phyloP scores from a whole-genome alignment of 2,329 filamentous ascomycete genomes.

The Colletotrichum godetiae region DNA sequence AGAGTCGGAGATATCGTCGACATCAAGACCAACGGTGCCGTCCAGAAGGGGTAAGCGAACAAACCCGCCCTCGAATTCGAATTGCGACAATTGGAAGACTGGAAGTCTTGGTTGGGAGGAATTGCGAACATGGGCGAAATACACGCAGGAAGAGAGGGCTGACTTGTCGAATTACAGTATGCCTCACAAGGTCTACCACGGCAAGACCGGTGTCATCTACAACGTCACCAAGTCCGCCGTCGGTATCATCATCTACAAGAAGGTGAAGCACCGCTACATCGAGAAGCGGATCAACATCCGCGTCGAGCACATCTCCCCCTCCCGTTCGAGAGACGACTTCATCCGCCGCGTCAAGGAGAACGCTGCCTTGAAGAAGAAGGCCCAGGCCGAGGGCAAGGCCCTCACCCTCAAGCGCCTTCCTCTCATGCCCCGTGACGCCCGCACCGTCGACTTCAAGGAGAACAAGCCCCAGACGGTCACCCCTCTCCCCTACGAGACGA shows the following conservation, averaged over 20 bases:
- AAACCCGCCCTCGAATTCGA: constrained; percentile 30
- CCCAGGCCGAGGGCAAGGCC: constrained; percentile 88
- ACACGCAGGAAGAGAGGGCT: constrained; percentile 36
- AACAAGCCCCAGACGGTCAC: constrained; percentile 91
- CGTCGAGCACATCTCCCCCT: constrained; percentile 95
- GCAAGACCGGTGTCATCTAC: constrained; percentile 98
- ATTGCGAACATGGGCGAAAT: not conserved
- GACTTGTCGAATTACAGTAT: constrained; percentile 70
- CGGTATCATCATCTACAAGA: constrained; percentile 99
- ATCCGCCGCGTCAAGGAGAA: constrained; percentile 96
- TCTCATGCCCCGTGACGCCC: constrained; percentile 80
- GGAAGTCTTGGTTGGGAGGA: not conserved
- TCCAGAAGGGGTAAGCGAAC: constrained; percentile 89
- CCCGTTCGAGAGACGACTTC: constrained; percentile 97
- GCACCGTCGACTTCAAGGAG: constrained; percentile 82
- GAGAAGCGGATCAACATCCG: constrained; percentile 99
- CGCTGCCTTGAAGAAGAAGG: constrained; percentile 90
- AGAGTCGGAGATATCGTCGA: constrained; percentile 99
- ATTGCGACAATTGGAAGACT: constrained; percentile 14
- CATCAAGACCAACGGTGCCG: constrained; percentile 98
- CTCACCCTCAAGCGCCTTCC: constrained; percentile 95
- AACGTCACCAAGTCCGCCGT: constrained; percentile 99
- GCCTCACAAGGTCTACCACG: constrained; percentile 99
- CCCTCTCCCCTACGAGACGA: constrained; percentile 96
- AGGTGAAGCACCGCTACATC: constrained; percentile 99